A percentile compares a stretch with the other conserved stretches of the same genome.
These are phyloP conservation scores for Penicillium canariense DNA, from an alignment of 495 filamentous ascomycete genomes.

Conservation along the genomic window DNA sequence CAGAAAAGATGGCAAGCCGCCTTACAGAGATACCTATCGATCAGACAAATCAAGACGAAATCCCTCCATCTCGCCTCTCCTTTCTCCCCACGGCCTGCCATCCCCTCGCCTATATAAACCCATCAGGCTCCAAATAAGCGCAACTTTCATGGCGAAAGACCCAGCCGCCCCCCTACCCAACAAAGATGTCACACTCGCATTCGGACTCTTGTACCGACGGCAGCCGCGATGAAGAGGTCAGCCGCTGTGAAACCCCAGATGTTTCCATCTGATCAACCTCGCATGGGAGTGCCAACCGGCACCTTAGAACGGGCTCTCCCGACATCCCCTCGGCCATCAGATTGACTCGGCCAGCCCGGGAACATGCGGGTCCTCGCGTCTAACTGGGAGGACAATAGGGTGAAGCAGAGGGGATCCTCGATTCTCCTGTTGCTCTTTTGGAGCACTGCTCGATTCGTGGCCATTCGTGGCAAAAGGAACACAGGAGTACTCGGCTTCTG, in stretches of 20 bases:
- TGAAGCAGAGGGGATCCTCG: background rate
- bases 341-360: slow-evolving; percentile 7
- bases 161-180: slow-evolving; percentile 1
- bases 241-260: slow-evolving; percentile 46
- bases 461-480: no score
- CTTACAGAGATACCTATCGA: background rate
- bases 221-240: slow-evolving; percentile 41
- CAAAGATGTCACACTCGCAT: slow-evolving; percentile 36
- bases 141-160: slow-evolving; percentile 17
- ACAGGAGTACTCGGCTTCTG: background rate
- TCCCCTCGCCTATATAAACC: slow-evolving; percentile 15
- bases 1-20: background rate
- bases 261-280: slow-evolving; percentile 44
- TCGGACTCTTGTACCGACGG: slow-evolving; percentile 35
- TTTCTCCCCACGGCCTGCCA: background rate
- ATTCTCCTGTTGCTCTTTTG: slow-evolving; percentile 11
- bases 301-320: slow-evolving; percentile 9
- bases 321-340: slow-evolving; percentile 1
- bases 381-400: background rate
- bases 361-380: background rate
- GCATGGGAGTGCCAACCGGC: slow-evolving; percentile 28
- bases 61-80: background rate
- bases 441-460: slow-evolving; percentile 1
- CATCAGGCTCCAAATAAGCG: slow-evolving; percentile 16
- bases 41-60: background rate